Conservation (phyloP, 2,329 filamentous ascomycete species). For the Clathrospora elynae region DNA sequence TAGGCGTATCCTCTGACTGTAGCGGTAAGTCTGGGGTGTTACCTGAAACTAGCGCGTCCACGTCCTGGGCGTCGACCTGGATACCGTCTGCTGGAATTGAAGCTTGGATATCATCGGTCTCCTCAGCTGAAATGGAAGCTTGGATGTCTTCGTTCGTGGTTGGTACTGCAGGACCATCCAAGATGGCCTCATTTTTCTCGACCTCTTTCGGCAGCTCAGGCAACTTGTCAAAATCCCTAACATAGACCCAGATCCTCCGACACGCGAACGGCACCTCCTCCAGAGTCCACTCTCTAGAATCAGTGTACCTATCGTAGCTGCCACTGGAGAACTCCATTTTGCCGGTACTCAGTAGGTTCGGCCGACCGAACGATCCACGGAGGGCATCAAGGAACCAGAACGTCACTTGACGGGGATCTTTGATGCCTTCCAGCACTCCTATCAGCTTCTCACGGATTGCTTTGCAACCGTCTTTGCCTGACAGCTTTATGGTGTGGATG, state of each 20-base stretch:
- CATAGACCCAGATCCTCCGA: constrained; percentile 43
- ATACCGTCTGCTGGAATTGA: background rate
- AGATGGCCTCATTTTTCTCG: constrained; percentile 4
- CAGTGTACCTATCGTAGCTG: constrained; percentile 32
- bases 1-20: constrained; percentile 44
- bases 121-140: background rate
- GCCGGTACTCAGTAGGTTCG: constrained; percentile 38
- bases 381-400: constrained; percentile 48
- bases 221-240: constrained; percentile 38
- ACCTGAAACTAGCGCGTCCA: constrained; percentile 2
- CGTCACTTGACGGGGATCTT: constrained; percentile 48
- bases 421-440: constrained; percentile 31
- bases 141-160: background rate
- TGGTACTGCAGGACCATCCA: constrained; percentile 1
- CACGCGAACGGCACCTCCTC: constrained; percentile 28
- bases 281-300: constrained; percentile 36
- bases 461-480: constrained; percentile 30
- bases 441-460: constrained; percentile 42
- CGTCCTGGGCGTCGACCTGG: constrained; percentile 5
- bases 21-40: constrained; percentile 12
- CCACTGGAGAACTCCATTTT: constrained; percentile 43
- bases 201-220: constrained; percentile 35
- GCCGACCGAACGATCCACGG: constrained; percentile 36
- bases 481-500: constrained; percentile 29
- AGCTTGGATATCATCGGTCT: too few species aligned